Evolutionary conservation across 345 rosid species (phyloP).

Genomic region (Brassica juncea): DNA sequence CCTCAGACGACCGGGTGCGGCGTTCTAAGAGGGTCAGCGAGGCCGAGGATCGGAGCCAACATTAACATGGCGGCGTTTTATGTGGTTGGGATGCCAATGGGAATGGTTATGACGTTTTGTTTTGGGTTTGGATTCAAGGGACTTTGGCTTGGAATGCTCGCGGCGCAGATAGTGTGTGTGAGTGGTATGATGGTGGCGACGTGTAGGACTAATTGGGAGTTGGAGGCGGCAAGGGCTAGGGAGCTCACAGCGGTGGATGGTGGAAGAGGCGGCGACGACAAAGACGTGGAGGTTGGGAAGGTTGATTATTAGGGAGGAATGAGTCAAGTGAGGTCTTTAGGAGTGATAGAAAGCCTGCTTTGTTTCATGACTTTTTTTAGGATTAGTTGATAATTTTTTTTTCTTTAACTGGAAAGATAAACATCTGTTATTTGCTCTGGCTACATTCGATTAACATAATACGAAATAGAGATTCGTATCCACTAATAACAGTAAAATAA

Average conservation of each 20-base stretch:
- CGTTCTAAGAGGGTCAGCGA: slow-evolving; percentile 27
- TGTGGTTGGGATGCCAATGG: slow-evolving; percentile 30
- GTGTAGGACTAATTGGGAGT: slow-evolving; percentile 28
- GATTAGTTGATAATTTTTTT: slow-evolving; percentile 23
- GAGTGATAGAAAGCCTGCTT: slow-evolving; percentile 6
- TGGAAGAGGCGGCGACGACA: not conserved
- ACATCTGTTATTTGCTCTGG: not conserved
- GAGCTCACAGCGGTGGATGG: slow-evolving; percentile 26
- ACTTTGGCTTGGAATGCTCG: slow-evolving; percentile 40
- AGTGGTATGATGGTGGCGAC: slow-evolving; percentile 34
- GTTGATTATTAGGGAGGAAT: slow-evolving; percentile 11
- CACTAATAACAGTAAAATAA: slow-evolving; percentile 23
- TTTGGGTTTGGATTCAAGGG: slow-evolving; percentile 37
- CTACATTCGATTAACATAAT: slow-evolving; percentile 13
- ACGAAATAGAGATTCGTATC: slow-evolving; percentile 30
- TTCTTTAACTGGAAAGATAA: not conserved
- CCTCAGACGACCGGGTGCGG: slow-evolving; percentile 39
- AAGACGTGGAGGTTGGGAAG: slow-evolving; percentile 26
- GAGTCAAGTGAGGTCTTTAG: not conserved
- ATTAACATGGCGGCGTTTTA: slow-evolving; percentile 33
- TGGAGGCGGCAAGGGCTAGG: slow-evolving; percentile 33
- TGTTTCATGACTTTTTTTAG: slow-evolving; percentile 11
- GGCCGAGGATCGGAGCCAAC: slow-evolving; percentile 32
- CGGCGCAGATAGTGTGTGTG: slow-evolving; percentile 35
- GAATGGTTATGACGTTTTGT: slow-evolving; percentile 9